phyloP scores from a whole-genome alignment of 371 early-diverging fungal genomes.

The Synchytrium microbalum region DNA sequence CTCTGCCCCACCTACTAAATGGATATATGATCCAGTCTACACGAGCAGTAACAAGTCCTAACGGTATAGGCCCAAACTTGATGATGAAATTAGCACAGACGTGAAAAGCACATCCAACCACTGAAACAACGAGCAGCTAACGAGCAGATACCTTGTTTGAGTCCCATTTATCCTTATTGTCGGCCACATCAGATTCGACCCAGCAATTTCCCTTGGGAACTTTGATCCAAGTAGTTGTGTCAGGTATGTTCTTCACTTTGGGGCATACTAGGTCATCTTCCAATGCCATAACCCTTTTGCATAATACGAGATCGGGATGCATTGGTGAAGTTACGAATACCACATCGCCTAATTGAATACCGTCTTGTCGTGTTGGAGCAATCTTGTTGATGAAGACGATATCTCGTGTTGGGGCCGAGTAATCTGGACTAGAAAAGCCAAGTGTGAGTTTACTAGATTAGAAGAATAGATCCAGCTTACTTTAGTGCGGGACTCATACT shows the following conservation, averaged over 20 bases:
- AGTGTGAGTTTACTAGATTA: conserved; percentile 88
- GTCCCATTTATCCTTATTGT: conserved; percentile 68
- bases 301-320: conserved; percentile 58
- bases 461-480: conserved; percentile 47
- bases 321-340: conserved; percentile 73
- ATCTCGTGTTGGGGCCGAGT: conserved; percentile 41
- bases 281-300: conserved; percentile 78
- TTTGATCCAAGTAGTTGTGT: conserved; percentile 11
- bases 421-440: conserved; percentile 86
- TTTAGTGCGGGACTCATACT: not conserved
- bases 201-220: conserved; percentile 85
- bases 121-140: too few species aligned
- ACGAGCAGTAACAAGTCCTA: conserved; percentile 58
- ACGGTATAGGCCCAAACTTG: conserved; percentile 77
- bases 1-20: conserved; percentile 48
- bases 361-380: conserved; percentile 45
- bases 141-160: too few species aligned
- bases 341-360: conserved; percentile 65
- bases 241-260: not conserved
- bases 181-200: conserved; percentile 87
- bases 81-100: too few species aligned
- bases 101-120: too few species aligned
- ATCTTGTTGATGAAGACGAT: conserved; percentile 65
- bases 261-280: conserved; percentile 78
- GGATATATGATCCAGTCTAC: conserved; percentile 63